Conservation (phyloP, 345 rosid genomes). For the Eucalyptus pumila region DNA sequence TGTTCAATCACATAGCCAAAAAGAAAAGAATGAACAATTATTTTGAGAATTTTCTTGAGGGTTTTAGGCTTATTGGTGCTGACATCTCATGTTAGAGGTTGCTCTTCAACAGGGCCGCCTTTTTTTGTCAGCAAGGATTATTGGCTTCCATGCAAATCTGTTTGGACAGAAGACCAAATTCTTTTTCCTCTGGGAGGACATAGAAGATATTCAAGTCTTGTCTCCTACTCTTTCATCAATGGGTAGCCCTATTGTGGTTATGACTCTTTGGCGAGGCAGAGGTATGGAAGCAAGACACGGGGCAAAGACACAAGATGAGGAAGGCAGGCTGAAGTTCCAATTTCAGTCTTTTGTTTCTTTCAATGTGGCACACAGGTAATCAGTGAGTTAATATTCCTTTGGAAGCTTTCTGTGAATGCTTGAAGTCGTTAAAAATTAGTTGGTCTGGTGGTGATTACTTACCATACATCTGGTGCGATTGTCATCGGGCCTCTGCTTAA, state of each 20-base stretch:
- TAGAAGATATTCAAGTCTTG: conserved; percentile 68
- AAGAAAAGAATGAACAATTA: not conserved
- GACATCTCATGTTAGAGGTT: not conserved
- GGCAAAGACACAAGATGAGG: conserved; percentile 77
- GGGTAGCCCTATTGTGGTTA: conserved; percentile 82
- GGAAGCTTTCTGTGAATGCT: not conserved
- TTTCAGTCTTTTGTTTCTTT: conserved; percentile 96
- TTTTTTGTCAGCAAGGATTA: conserved; percentile 83
- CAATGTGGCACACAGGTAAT: conserved; percentile 76
- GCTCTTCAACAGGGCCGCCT: conserved; percentile 67
- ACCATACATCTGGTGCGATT: not conserved
- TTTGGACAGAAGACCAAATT: conserved; percentile 90
- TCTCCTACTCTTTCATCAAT: conserved; percentile 84
- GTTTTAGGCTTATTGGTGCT: not conserved
- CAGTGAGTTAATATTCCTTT: not conserved
- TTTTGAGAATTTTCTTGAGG: not conserved
- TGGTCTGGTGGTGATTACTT: not conserved
- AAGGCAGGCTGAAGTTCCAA: conserved; percentile 89
- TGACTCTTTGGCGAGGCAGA: conserved; percentile 67
- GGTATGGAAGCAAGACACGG: conserved; percentile 92
- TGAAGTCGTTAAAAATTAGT: not conserved
- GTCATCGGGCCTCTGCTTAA: not conserved
- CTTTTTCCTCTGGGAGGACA: conserved; percentile 97
- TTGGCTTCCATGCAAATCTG: conserved; percentile 87
- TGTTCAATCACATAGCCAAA: not conserved